Percentiles rank a stretch among this genome's conserved stretches.
Conservation (phyloP, 177 flowering plant genomes). For the Telopea speciosissima region DNA sequence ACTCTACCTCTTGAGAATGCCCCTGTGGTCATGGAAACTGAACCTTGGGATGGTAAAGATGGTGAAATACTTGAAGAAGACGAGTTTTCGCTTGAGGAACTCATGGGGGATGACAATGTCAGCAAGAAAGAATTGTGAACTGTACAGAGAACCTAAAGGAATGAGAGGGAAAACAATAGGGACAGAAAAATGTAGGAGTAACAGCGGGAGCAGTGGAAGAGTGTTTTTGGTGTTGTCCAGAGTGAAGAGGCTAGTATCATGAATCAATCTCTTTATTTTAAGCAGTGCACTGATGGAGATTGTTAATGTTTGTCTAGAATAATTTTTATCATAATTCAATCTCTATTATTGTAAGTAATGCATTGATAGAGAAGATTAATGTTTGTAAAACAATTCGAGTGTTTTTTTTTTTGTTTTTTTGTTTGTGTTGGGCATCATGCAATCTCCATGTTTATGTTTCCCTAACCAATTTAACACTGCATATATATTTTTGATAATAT, state of each 20-base stretch:
- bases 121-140: constrained; percentile 52
- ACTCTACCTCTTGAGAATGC: constrained; percentile 55
- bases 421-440: too few relatives aligned
- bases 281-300: too few relatives aligned
- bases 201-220: background rate
- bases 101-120: constrained; percentile 65
- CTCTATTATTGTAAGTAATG: too few relatives aligned
- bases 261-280: too few relatives aligned
- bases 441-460: too few relatives aligned
- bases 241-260: background rate
- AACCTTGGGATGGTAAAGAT: constrained; percentile 97
- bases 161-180: background rate
- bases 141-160: background rate
- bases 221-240: background rate
- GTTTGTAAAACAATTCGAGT: too few relatives aligned
- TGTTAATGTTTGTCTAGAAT: too few relatives aligned
- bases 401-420: too few relatives aligned
- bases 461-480: too few relatives aligned
- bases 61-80: constrained; percentile 88
- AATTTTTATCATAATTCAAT: too few relatives aligned
- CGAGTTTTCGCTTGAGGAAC: constrained; percentile 96
- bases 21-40: constrained; percentile 62
- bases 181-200: background rate
- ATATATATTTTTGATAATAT: too few relatives aligned
- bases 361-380: too few relatives aligned